Conservation (phyloP, 495 filamentous ascomycete species). For the Penicillium alfredii region DNA sequence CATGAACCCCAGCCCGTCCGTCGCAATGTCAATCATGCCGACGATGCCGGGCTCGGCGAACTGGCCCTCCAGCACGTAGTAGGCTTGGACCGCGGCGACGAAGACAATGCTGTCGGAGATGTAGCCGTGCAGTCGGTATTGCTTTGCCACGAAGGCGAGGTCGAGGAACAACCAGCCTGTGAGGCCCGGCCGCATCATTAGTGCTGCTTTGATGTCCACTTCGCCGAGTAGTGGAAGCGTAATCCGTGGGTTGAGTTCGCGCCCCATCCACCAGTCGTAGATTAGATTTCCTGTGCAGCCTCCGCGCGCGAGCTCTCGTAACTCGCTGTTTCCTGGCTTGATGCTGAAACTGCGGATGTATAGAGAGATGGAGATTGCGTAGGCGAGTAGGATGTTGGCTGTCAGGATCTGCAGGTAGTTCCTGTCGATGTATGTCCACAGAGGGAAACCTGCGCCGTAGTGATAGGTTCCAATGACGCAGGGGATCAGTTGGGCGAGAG, state of each 20-base stretch:
- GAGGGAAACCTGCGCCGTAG: slow-evolving; percentile 64
- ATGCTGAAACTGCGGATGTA: slow-evolving; percentile 71
- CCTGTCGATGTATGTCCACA: slow-evolving; percentile 81
- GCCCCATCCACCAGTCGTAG: slow-evolving; percentile 89
- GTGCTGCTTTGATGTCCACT: slow-evolving; percentile 77
- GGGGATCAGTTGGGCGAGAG: slow-evolving; percentile 52
- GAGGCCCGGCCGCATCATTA: slow-evolving; percentile 78
- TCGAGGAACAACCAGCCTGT: slow-evolving; percentile 76
- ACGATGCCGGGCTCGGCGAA: slow-evolving; percentile 76
- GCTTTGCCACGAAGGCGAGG: slow-evolving; percentile 68
- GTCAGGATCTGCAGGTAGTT: slow-evolving; percentile 75
- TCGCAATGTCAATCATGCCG: slow-evolving; percentile 83
- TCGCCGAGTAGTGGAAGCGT: slow-evolving; percentile 57
- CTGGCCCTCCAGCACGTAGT: slow-evolving; percentile 71
- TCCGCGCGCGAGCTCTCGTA: slow-evolving; percentile 67
- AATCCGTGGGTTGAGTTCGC: slow-evolving; percentile 82
- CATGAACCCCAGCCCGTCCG: slow-evolving; percentile 88
- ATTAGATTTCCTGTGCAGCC: slow-evolving; percentile 70
- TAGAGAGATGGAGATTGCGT: slow-evolving; percentile 56
- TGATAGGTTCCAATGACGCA: slow-evolving; percentile 60
- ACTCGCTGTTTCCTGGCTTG: slow-evolving; percentile 43
- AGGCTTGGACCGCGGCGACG: slow-evolving; percentile 59
- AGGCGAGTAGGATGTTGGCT: slow-evolving; percentile 64
- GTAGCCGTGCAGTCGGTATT: slow-evolving; percentile 68
- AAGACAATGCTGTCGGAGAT: slow-evolving; percentile 77